A percentile compares a stretch with the other conserved stretches of the same genome.
Conservation (phyloP, 805 yeast genomes). For the Suhomyces tanzawaensis region DNA sequence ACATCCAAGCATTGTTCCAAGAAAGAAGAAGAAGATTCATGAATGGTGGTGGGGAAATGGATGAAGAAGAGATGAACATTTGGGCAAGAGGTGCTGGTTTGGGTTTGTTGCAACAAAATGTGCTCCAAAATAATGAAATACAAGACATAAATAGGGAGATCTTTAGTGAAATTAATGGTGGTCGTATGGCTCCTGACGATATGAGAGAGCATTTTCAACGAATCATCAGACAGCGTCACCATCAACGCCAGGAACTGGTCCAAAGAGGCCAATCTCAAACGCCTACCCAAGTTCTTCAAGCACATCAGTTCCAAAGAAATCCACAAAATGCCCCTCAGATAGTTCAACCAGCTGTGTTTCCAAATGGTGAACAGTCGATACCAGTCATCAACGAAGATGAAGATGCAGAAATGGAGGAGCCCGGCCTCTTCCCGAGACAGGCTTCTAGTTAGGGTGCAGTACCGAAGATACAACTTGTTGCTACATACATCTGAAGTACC, state of each 20-base stretch:
- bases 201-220: conserved; percentile 34
- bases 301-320: conserved; percentile 7
- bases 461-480: no score
- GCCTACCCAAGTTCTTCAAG: conserved; percentile 3
- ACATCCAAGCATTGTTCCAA: conserved; percentile 26
- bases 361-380: conserved; percentile 22
- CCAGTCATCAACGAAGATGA: conserved; percentile 26
- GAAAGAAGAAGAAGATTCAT: conserved; percentile 27
- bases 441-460: neutral
- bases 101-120: conserved; percentile 8
- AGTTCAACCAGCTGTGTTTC: conserved; percentile 41
- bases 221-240: conserved; percentile 27
- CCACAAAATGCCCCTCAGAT: conserved; percentile 42
- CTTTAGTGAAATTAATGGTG: conserved; percentile 28
- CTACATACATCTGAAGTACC: no score
- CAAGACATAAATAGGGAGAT: conserved; percentile 30
- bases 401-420: conserved; percentile 33
- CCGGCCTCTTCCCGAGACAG: conserved; percentile 22
- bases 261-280: conserved; percentile 2
- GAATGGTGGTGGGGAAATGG: conserved; percentile 18
- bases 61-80: conserved; percentile 22
- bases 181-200: conserved; percentile 30
- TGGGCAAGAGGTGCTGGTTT: conserved; percentile 22
- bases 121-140: conserved; percentile 18
- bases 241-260: conserved; percentile 16